Percentiles rank a stretch among this genome's conserved stretches.
phyloP scores from a whole-genome alignment of 495 filamentous ascomycete genomes.

The Neurospora sp. region DNA sequence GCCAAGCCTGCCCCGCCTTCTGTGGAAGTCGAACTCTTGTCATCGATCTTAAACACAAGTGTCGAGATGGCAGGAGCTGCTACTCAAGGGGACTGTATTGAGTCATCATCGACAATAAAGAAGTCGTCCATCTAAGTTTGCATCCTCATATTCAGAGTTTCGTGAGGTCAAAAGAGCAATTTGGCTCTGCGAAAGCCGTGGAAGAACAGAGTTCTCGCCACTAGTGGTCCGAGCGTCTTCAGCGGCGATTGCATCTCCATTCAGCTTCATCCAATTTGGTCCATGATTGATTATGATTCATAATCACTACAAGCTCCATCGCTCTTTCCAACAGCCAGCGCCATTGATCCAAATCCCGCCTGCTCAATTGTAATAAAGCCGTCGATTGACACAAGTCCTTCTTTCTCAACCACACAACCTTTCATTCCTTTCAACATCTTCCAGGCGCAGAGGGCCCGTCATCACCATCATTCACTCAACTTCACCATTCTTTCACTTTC shows the following conservation, averaged over 20 bases:
- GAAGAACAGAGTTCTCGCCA: not conserved
- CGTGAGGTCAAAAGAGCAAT: not conserved
- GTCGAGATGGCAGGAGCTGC: not conserved
- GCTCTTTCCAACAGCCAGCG: not conserved
- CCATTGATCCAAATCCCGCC: not conserved
- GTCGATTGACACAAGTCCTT: not conserved
- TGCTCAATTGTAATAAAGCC: not conserved
- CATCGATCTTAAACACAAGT: not conserved
- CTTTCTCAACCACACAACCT: not conserved
- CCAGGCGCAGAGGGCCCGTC: not conserved
- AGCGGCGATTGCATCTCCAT: not conserved
- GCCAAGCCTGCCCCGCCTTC: not conserved
- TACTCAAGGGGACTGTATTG: not conserved
- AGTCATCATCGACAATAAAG: no score
- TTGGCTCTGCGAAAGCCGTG: not conserved
- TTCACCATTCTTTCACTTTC: not conserved
- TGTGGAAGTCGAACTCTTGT: not conserved
- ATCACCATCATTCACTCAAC: not conserved
- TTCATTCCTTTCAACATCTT: not conserved
- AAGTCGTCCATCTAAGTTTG: no score
- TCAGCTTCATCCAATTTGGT: not conserved
- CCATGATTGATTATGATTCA: not conserved
- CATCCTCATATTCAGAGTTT: no score
- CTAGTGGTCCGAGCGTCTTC: not conserved
- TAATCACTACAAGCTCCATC: not conserved